Percentiles rank a stretch among this genome's conserved stretches.
These are phyloP conservation scores for Colletotrichum caudatum DNA, from an alignment of 2,329 filamentous ascomycete species.

Conservation along the genomic window DNA sequence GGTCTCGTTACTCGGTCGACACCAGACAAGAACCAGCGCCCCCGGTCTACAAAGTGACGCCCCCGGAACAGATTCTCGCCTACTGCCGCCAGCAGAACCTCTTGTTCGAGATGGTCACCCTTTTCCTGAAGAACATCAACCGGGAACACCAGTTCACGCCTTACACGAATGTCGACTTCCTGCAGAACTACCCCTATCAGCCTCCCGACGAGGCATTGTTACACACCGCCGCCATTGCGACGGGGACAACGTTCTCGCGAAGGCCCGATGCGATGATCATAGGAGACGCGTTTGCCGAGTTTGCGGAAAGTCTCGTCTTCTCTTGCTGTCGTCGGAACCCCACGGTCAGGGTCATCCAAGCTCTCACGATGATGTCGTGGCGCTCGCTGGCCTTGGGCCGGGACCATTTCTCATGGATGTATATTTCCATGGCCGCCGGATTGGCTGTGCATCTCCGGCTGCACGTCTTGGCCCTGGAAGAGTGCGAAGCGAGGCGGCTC, in stretches of 20 bases:
- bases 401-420: constrained; percentile 43
- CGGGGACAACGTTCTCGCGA: constrained; percentile 33
- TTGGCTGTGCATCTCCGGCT: constrained; percentile 41
- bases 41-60: not conserved
- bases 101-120: constrained; percentile 32
- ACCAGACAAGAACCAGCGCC: not conserved
- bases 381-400: constrained; percentile 39
- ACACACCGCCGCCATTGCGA: constrained; percentile 39
- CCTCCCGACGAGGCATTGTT: constrained; percentile 32
- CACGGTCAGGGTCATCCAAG: constrained; percentile 37
- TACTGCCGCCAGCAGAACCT: constrained; percentile 36
- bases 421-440: constrained; percentile 42
- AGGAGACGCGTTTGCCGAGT: constrained; percentile 36
- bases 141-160: constrained; percentile 41
- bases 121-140: constrained; percentile 41
- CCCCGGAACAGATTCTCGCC: constrained; percentile 28
- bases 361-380: constrained; percentile 42
- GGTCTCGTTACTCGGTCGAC: constrained; percentile 34
- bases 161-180: constrained; percentile 31
- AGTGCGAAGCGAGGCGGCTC: constrained; percentile 38
- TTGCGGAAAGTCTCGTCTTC: constrained; percentile 39
- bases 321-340: constrained; percentile 39
- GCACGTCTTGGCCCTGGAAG: constrained; percentile 40
- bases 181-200: constrained; percentile 38
- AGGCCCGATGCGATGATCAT: constrained; percentile 22